phyloP scores from a whole-genome alignment of 73 alveolate species.

The Chromera velia region DNA sequence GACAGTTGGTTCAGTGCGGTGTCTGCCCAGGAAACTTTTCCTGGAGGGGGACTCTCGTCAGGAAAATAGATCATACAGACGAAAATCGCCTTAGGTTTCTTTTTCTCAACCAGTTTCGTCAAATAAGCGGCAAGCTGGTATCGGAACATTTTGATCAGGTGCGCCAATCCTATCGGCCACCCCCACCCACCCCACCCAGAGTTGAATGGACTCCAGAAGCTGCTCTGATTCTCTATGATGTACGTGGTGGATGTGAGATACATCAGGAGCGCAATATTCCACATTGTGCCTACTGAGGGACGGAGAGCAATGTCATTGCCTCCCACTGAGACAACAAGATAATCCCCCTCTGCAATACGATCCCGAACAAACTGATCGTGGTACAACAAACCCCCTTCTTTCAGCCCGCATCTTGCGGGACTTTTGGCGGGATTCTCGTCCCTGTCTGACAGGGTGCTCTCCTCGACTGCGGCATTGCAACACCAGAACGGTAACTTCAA shows the following conservation, averaged over 20 bases:
- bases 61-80: neutral
- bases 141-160: neutral
- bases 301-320: constrained; percentile 1
- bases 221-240: no score
- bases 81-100: neutral
- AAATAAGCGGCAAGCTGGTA: neutral
- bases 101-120: neutral
- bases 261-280: neutral
- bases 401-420: no score
- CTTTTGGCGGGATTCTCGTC: no score
- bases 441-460: neutral
- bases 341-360: neutral
- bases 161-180: neutral
- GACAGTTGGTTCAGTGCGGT: neutral
- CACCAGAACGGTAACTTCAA: no score
- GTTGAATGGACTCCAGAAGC: no score
- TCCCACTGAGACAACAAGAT: neutral
- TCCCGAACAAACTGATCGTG: neutral
- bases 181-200: neutral
- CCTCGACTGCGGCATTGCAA: neutral
- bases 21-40: neutral
- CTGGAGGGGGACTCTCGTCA: neutral
- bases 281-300: neutral
- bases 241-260: neutral
- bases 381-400: neutral